A percentile compares a stretch with the other conserved stretches of the same genome.
Evolutionary conservation across 2,329 filamentous ascomycete genomes (phyloP).

Genomic region (Cercospora sojina): DNA sequence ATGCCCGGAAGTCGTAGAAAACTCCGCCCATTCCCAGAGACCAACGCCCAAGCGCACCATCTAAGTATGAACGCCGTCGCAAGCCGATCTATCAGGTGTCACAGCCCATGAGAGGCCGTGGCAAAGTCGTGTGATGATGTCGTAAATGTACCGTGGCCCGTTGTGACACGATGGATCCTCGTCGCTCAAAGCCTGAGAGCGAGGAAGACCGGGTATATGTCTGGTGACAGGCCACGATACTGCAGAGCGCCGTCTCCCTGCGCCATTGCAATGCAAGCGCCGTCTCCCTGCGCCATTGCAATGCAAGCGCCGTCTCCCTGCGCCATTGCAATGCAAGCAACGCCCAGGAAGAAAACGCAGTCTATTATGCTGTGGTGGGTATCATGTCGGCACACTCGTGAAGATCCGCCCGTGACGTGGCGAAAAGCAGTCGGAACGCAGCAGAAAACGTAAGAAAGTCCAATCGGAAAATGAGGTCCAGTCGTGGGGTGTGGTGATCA

Average conservation of each 20-base stretch:
- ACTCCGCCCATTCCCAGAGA: conserved; percentile 15
- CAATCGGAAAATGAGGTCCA: conserved; percentile 18
- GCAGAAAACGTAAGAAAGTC: conserved; percentile 14
- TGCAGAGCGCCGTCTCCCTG: conserved; percentile 28
- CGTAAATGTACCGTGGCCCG: conserved; percentile 28
- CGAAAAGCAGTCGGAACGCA: conserved; percentile 23
- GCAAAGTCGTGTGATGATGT: conserved; percentile 25
- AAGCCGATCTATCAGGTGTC: conserved; percentile 27
- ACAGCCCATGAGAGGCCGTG: conserved; percentile 18
- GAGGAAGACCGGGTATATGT: conserved; percentile 16
- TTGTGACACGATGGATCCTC: conserved; percentile 21
- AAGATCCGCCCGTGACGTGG: conserved; percentile 27
- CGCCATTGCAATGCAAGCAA: conserved; percentile 30
- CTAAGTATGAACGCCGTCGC: conserved; percentile 28
- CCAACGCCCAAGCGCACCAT: conserved; percentile 12
- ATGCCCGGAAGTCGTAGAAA: conserved; percentile 16
- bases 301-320: conserved; percentile 30
- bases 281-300: no score
- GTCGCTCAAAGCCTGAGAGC: conserved; percentile 30
- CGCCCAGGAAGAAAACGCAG: conserved; percentile 29
- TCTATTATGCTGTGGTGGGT: conserved; percentile 32
- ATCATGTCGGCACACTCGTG: conserved; percentile 30
- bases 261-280: conserved; percentile 30
- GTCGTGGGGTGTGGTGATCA: conserved; percentile 11
- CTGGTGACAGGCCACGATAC: conserved; percentile 25